phyloP scores from a whole-genome alignment of 768 basidiomycete species.

The Collybiopsis confluens region DNA sequence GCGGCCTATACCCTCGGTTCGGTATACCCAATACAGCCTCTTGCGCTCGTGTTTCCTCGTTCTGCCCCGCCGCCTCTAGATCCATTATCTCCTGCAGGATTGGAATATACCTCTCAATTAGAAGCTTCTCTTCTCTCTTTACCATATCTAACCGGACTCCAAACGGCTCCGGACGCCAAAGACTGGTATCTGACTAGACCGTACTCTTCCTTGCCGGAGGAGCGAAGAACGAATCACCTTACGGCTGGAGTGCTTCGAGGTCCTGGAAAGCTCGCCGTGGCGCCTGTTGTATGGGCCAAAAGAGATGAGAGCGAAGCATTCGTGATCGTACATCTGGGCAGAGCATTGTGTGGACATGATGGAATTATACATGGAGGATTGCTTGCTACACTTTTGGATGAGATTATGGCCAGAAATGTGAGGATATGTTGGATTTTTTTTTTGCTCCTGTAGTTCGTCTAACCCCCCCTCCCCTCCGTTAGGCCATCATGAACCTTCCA shows the following conservation, averaged over 20 bases:
- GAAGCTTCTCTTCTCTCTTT: conserved; percentile 71
- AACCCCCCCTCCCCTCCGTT: too few species aligned
- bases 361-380: conserved; percentile 93
- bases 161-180: conserved; percentile 41
- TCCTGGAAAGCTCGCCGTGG: conserved; percentile 78
- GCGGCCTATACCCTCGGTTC: conserved; percentile 53
- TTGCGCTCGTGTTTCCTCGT: conserved; percentile 74
- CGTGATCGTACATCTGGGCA: conserved; percentile 75
- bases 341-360: conserved; percentile 87
- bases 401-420: conserved; percentile 77
- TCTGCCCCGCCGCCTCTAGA: conserved; percentile 68
- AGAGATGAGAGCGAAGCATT: conserved; percentile 73
- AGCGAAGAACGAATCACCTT: conserved; percentile 73
- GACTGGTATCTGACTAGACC: conserved; percentile 80
- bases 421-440: conserved; percentile 20
- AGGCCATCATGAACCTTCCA: conserved; percentile 85
- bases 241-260: conserved; percentile 83
- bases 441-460: background rate
- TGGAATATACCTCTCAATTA: conserved; percentile 51
- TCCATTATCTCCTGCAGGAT: conserved; percentile 52
- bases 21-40: conserved; percentile 62
- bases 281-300: conserved; percentile 72
- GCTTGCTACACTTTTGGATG: conserved; percentile 88
- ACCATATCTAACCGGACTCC: conserved; percentile 48
- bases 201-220: conserved; percentile 64